phyloP scores from a whole-genome alignment of 2,329 filamentous ascomycete species.

The Talaromyces sp. region DNA sequence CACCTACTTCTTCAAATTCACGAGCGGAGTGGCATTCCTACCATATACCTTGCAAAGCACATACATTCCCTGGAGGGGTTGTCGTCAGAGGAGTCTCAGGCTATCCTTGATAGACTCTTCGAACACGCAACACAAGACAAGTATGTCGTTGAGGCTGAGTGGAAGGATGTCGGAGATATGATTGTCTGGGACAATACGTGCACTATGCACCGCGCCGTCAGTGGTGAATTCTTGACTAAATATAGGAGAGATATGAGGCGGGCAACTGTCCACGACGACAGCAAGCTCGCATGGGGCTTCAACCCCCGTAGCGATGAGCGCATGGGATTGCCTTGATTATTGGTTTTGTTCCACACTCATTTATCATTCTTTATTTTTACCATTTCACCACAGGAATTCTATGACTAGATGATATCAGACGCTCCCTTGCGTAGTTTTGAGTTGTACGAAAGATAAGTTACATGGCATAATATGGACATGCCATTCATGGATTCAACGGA shows the following conservation, averaged over 20 bases:
- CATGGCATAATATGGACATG: too few relatives aligned
- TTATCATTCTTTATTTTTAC: too few relatives aligned
- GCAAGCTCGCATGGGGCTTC: constrained; percentile 39
- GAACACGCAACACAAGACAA: constrained; percentile 46
- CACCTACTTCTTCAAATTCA: constrained; percentile 50
- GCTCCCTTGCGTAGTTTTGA: too few relatives aligned
- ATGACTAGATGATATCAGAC: too few relatives aligned
- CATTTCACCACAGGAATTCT: too few relatives aligned
- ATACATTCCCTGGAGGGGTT: constrained; percentile 48
- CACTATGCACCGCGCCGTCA: constrained; percentile 51
- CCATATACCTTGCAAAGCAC: constrained; percentile 51
- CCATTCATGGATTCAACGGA: too few relatives aligned
- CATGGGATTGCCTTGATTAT: not conserved
- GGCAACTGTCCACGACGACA: constrained; percentile 51
- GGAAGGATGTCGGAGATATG: constrained; percentile 48
- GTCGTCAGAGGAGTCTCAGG: constrained; percentile 29
- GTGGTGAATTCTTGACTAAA: constrained; percentile 46
- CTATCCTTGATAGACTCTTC: constrained; percentile 33
- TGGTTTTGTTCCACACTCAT: too few relatives aligned
- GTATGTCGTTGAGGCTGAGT: constrained; percentile 45
- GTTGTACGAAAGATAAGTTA: too few relatives aligned
- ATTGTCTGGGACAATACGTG: constrained; percentile 57
- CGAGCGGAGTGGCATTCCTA: constrained; percentile 47
- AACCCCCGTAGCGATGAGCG: constrained; percentile 25
- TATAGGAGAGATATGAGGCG: constrained; percentile 52